These are phyloP conservation scores for Abrus pulchellus DNA, from an alignment of 306 rosid species.

Conservation along the genomic window DNA sequence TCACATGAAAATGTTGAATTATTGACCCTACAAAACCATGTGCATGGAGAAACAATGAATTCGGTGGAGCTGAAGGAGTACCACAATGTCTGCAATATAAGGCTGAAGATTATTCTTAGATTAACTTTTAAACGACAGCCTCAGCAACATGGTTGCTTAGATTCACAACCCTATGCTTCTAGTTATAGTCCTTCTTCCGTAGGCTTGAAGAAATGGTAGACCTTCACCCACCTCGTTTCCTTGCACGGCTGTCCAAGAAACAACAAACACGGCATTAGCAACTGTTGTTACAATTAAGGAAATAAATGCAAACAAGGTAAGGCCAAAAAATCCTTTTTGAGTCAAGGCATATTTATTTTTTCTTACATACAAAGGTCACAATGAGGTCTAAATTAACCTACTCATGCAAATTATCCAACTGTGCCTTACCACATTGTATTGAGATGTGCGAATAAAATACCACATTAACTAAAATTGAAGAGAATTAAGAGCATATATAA, in stretches of 20 bases:
- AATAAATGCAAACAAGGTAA: background rate
- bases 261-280: background rate
- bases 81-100: slow-evolving; percentile 26
- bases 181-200: slow-evolving; percentile 6
- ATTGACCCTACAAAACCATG: slow-evolving; percentile 43
- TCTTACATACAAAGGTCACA: background rate
- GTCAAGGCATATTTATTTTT: no score
- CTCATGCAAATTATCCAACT: no score
- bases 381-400: background rate
- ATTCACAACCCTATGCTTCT: slow-evolving; percentile 31
- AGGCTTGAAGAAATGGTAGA: slow-evolving; percentile 17
- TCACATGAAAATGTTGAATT: slow-evolving; percentile 43
- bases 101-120: background rate
- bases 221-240: slow-evolving; percentile 18
- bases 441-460: no score
- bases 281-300: slow-evolving; percentile 4
- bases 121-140: slow-evolving; percentile 7
- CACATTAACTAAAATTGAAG: no score
- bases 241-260: slow-evolving; percentile 43
- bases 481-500: no score
- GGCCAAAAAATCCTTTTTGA: background rate
- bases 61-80: slow-evolving; percentile 13
- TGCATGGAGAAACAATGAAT: slow-evolving; percentile 33
- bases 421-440: no score
- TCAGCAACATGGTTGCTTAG: slow-evolving; percentile 25